Percentiles rank a stretch among this genome's conserved stretches.
Evolutionary conservation across 2,329 filamentous ascomycete genomes (phyloP).

Genomic region (Calonectria multiphialidica): DNA sequence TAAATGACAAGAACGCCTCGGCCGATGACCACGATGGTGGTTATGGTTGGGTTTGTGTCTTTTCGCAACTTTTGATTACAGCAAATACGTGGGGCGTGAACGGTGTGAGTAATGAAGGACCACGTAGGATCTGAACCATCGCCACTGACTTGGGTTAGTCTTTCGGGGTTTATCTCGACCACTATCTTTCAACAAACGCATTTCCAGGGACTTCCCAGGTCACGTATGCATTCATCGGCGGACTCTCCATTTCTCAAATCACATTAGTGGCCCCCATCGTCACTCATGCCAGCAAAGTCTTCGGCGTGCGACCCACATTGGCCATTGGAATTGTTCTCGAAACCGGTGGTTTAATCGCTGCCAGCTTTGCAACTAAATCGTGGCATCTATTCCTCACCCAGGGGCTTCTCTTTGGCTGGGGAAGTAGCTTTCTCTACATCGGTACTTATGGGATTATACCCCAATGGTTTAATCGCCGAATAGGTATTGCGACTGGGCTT

Average conservation of each 20-base stretch:
- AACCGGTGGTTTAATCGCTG: conserved; percentile 62
- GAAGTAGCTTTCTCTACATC: conserved; percentile 72
- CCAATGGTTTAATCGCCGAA: conserved; percentile 66
- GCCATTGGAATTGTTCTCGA: conserved; percentile 66
- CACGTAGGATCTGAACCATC: not conserved
- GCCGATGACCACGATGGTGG: not conserved
- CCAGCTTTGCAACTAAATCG: conserved; percentile 63
- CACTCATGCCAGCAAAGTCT: not conserved
- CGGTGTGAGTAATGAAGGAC: not conserved
- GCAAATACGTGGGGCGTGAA: not conserved
- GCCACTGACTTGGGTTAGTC: not conserved
- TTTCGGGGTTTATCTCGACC: not conserved
- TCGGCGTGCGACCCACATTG: conserved; percentile 53
- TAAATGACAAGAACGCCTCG: not conserved
- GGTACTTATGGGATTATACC: conserved; percentile 66
- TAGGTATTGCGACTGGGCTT: not conserved
- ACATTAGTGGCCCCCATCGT: not conserved
- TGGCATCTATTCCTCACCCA: conserved; percentile 73
- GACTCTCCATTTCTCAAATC: not conserved
- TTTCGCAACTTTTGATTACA: not conserved
- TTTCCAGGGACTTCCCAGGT: not conserved
- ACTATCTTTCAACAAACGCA: conserved; percentile 2
- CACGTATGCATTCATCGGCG: not conserved
- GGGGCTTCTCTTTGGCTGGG: conserved; percentile 70
- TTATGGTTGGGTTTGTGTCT: conserved; percentile 2